Evolutionary conservation across 2,329 filamentous ascomycete genomes (phyloP).

Genomic region (Verticillium zaregamsianum): DNA sequence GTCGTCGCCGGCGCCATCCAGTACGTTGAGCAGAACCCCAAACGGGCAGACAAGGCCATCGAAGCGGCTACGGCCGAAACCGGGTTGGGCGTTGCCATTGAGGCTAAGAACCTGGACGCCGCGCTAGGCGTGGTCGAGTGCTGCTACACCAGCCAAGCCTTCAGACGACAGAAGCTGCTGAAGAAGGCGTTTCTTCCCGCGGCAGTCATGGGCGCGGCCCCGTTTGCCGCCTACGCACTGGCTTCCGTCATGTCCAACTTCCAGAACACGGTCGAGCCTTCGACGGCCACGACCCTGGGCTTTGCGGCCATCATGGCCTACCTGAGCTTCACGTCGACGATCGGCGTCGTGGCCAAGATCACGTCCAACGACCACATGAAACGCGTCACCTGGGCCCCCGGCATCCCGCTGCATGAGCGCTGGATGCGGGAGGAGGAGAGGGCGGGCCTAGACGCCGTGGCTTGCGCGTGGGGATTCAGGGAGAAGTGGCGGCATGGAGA

Average conservation of each 20-base stretch:
- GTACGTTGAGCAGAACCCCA: conserved; percentile 62
- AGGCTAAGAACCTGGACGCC: conserved; percentile 70
- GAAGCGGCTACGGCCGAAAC: conserved; percentile 64
- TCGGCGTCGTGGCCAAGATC: conserved; percentile 79
- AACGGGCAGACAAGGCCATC: conserved; percentile 67
- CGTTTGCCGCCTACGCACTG: conserved; percentile 65
- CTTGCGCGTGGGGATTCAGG: conserved; percentile 87
- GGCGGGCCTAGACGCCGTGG: conserved; percentile 79
- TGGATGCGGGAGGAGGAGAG: conserved; percentile 91
- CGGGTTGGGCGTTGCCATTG: conserved; percentile 77
- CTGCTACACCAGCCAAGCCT: conserved; percentile 64
- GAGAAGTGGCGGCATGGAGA: conserved; percentile 77
- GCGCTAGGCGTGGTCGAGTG: conserved; percentile 72
- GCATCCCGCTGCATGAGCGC: conserved; percentile 72
- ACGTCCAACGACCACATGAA: conserved; percentile 95
- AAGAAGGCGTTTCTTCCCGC: conserved; percentile 59
- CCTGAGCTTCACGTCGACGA: conserved; percentile 71
- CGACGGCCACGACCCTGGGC: conserved; percentile 69
- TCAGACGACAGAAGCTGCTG: conserved; percentile 62
- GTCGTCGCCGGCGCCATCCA: conserved; percentile 54
- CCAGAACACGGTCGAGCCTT: conserved; percentile 73
- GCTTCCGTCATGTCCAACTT: conserved; percentile 62
- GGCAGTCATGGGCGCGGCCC: conserved; percentile 51
- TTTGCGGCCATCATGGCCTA: conserved; percentile 83
- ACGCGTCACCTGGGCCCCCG: conserved; percentile 83